Percentiles rank a stretch among this genome's conserved stretches.
Conservation (phyloP, 2,329 filamentous ascomycete species). For the Trichophyton simii region DNA sequence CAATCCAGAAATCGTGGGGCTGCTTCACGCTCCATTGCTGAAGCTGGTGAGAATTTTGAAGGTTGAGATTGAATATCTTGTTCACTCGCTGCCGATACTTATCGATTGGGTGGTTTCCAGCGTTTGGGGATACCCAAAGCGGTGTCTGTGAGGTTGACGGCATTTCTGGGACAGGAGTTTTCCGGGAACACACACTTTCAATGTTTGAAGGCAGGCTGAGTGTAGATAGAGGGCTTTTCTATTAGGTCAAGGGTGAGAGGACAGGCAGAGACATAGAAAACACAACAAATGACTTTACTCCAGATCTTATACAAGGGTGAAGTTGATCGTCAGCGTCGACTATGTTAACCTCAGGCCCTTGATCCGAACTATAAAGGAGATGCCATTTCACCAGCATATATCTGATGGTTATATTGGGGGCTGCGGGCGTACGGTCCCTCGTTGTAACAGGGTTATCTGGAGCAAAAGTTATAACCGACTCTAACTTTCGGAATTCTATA, state of each 20-base stretch:
- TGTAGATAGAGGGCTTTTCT: not conserved
- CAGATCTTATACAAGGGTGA: too few relatives aligned
- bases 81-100: conserved; percentile 13
- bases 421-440: too few relatives aligned
- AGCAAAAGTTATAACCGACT: too few relatives aligned
- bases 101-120: conserved; percentile 12
- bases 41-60: conserved; percentile 24
- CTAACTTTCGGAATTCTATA: too few relatives aligned
- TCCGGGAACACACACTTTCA: not conserved
- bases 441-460: too few relatives aligned
- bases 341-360: not conserved
- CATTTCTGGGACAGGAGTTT: not conserved
- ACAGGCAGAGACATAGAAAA: not conserved
- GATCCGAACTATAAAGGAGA: not conserved
- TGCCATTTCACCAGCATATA: not conserved
- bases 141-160: not conserved
- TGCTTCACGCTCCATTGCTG: conserved; percentile 30
- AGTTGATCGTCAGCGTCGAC: not conserved
- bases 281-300: too few relatives aligned
- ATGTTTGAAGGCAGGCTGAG: too few relatives aligned
- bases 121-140: conserved; percentile 12
- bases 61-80: conserved; percentile 8
- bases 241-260: not conserved
- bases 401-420: too few relatives aligned
- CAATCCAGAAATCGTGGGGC: conserved; percentile 34